These are phyloP conservation scores for Coemansia umbellata DNA, from an alignment of 192 early-diverging fungal genomes.

Conservation along the genomic window DNA sequence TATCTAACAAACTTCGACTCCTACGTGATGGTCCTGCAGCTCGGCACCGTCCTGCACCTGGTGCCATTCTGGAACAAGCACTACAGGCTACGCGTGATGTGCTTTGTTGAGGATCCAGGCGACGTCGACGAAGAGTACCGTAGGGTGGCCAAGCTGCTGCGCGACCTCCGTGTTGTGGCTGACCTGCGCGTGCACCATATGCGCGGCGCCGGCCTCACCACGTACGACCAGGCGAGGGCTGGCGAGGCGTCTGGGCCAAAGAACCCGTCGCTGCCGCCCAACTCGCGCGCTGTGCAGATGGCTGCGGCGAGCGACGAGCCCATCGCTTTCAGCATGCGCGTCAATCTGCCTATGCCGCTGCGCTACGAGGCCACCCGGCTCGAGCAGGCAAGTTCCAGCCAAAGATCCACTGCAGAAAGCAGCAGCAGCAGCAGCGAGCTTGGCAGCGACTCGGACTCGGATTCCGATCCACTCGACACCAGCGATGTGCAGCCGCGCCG, in stretches of 20 bases:
- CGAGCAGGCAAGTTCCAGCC: background rate
- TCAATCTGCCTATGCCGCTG: conserved; percentile 45
- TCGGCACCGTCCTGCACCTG: conserved; percentile 69
- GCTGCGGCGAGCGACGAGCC: background rate
- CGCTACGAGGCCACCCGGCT: conserved; percentile 28
- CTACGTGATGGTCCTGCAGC: conserved; percentile 70
- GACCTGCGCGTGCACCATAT: conserved; percentile 58
- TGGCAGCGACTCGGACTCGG: conserved; percentile 12
- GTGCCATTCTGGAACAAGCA: conserved; percentile 64
- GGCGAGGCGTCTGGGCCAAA: background rate
- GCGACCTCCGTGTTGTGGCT: conserved; percentile 60
- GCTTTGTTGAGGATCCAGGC: conserved; percentile 64
- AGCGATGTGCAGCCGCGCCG: background rate
- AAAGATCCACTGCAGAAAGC: too few species aligned
- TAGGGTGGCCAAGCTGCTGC: conserved; percentile 53
- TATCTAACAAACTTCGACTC: conserved; percentile 61
- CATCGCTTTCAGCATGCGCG: conserved; percentile 30
- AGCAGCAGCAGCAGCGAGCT: conserved; percentile 9
- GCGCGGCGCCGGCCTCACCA: conserved; percentile 18
- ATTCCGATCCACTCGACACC: conserved; percentile 11
- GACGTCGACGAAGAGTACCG: conserved; percentile 61
- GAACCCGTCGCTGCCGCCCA: background rate
- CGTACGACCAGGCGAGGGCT: conserved; percentile 41
- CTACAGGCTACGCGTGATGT: conserved; percentile 59
- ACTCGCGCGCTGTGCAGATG: background rate